Percentiles rank a stretch among this genome's conserved stretches.
phyloP scores from a whole-genome alignment of 208 protist genomes.

The Leishmania major region DNA sequence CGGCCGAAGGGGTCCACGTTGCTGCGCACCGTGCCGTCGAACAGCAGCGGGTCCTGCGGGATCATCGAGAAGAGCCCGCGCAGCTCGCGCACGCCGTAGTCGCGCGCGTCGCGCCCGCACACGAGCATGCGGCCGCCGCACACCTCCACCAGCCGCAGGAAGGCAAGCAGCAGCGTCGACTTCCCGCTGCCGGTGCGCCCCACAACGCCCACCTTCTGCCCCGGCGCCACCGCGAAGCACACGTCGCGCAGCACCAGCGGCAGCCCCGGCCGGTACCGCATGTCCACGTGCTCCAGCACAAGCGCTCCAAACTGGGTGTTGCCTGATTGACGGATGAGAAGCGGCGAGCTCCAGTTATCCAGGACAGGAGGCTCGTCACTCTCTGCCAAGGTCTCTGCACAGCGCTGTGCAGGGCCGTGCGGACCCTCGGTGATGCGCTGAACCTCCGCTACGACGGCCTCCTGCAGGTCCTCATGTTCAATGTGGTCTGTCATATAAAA shows the following conservation, averaged over 20 bases:
- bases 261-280: constrained; percentile 73
- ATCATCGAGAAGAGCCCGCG: constrained; percentile 82
- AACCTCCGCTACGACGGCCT: constrained; percentile 14
- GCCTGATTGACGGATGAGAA: not conserved
- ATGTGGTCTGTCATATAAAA: constrained; percentile 54
- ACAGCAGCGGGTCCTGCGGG: constrained; percentile 84
- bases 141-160: constrained; percentile 50
- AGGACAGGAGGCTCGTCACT: not conserved
- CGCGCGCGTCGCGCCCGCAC: constrained; percentile 32
- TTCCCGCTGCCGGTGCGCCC: constrained; percentile 77
- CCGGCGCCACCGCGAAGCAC: constrained; percentile 44
- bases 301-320: constrained; percentile 22
- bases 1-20: constrained; percentile 78
- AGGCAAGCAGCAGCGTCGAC: constrained; percentile 13
- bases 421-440: not conserved
- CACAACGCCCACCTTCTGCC: constrained; percentile 84
- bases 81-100: constrained; percentile 48
- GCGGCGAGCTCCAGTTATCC: not conserved
- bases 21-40: constrained; percentile 71
- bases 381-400: not conserved
- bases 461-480: constrained; percentile 42
- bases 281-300: constrained; percentile 56
- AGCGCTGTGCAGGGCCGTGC: not conserved
- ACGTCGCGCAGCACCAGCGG: constrained; percentile 75
- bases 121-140: constrained; percentile 59